phyloP scores from a whole-genome alignment of 768 basidiomycete species.

The Russula emetica region DNA sequence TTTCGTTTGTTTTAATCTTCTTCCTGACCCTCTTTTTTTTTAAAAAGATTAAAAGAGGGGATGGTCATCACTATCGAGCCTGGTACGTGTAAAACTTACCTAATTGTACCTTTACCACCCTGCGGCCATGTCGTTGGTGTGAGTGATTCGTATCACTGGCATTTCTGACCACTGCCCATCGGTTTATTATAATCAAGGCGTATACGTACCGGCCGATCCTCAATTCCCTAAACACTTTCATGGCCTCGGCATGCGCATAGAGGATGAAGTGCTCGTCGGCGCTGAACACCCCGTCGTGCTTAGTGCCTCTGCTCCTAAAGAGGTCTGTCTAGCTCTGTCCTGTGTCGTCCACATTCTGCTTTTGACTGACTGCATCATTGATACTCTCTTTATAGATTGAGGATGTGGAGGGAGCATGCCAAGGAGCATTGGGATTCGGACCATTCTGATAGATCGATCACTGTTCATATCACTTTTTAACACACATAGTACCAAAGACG shows the following conservation, averaged over 20 bases:
- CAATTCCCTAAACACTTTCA: slow-evolving; percentile 86
- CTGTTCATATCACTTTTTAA: not conserved
- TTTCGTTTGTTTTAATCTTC: no score
- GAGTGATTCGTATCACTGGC: not conserved
- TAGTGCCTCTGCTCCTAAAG: slow-evolving; percentile 74
- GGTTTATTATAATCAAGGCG: slow-evolving; percentile 43
- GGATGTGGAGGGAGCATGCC: slow-evolving; percentile 78
- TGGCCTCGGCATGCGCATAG: slow-evolving; percentile 88
- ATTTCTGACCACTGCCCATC: slow-evolving; percentile 13
- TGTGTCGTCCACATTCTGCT: not conserved
- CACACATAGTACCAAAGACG: not conserved
- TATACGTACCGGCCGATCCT: slow-evolving; percentile 80
- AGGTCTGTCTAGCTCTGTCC: slow-evolving; percentile 57
- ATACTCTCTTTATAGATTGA: slow-evolving; percentile 41
- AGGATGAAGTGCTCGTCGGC: slow-evolving; percentile 78
- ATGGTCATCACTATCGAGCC: slow-evolving; percentile 95
- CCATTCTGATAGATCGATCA: slow-evolving; percentile 38
- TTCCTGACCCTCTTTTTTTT: not conserved
- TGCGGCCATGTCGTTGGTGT: not conserved
- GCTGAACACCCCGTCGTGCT: slow-evolving; percentile 58
- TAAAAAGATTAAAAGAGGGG: slow-evolving; percentile 61
- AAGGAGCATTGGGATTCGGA: slow-evolving; percentile 62
- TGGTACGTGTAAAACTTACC: slow-evolving; percentile 41
- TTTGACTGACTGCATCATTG: not conserved
- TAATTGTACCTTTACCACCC: not conserved